Evolutionary conservation across 768 basidiomycete genomes (phyloP).

Genomic region (Kwoniella sp.): DNA sequence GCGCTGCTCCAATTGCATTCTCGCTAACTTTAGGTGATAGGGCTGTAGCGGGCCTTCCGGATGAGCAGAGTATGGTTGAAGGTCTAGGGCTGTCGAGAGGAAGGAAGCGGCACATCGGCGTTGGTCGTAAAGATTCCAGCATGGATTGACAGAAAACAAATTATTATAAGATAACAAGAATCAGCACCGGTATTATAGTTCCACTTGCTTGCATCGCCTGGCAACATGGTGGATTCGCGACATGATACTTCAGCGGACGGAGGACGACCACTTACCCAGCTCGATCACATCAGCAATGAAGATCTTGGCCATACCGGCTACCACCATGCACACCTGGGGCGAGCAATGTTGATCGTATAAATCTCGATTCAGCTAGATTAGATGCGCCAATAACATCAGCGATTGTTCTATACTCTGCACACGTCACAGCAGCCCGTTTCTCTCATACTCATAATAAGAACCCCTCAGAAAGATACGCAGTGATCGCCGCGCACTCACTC

Average conservation of each 20-base stretch:
- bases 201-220: no score
- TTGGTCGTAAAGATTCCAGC: no score
- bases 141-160: no score
- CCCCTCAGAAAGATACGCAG: neutral
- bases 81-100: constrained; percentile 34
- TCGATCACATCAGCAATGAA: constrained; percentile 49
- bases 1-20: constrained; percentile 30
- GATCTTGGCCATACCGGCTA: constrained; percentile 49
- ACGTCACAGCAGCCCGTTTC: no score
- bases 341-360: constrained; percentile 39
- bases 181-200: no score
- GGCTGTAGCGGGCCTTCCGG: constrained; percentile 41
- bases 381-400: neutral
- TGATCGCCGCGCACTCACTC: constrained; percentile 24
- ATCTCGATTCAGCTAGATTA: constrained; percentile 40
- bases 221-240: neutral
- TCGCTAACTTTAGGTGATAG: constrained; percentile 43
- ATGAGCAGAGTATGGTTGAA: constrained; percentile 37
- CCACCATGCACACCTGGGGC: constrained; percentile 23
- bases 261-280: constrained; percentile 32
- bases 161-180: no score
- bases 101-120: no score
- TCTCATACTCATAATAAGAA: neutral
- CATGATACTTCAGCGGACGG: neutral
- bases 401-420: neutral